Evolutionary conservation across 1,139 yeast species (phyloP).

Genomic region (Kodamaea sp.): DNA sequence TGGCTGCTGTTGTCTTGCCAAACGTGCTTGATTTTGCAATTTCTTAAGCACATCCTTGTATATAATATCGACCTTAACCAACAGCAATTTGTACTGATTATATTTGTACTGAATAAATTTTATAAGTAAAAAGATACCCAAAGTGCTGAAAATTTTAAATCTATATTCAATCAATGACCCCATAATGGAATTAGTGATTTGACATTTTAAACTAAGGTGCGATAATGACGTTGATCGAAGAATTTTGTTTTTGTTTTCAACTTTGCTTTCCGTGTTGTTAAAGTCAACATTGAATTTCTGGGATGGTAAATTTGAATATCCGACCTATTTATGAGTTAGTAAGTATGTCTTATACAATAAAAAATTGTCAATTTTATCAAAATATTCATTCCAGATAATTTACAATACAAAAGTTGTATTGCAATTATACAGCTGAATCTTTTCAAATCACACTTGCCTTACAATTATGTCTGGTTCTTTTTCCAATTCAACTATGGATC

Average conservation of each 20-base stretch:
- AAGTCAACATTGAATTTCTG: slow-evolving; percentile 18
- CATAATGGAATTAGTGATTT: slow-evolving; percentile 51
- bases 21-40: slow-evolving; percentile 37
- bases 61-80: slow-evolving; percentile 31
- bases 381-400: not conserved
- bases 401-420: not conserved
- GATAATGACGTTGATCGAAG: slow-evolving; percentile 73
- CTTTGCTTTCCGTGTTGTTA: slow-evolving; percentile 32
- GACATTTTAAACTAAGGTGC: slow-evolving; percentile 61
- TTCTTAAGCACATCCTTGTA: slow-evolving; percentile 45
- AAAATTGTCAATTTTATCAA: not conserved
- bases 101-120: slow-evolving; percentile 31
- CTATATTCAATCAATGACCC: slow-evolving; percentile 47
- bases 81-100: slow-evolving; percentile 28
- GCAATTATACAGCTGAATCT: not conserved
- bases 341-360: slow-evolving; percentile 7
- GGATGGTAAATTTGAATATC: slow-evolving; percentile 27
- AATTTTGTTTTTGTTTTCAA: slow-evolving; percentile 42
- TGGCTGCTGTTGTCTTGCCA: slow-evolving; percentile 29
- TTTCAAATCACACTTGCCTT: slow-evolving; percentile 60
- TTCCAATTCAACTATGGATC: slow-evolving; percentile 61
- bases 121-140: slow-evolving; percentile 19
- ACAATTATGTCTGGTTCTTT: slow-evolving; percentile 76
- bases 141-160: slow-evolving; percentile 26
- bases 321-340: slow-evolving; percentile 31